Conservation (phyloP, 345 rosid genomes). For the Eucalyptus erythrocorys region DNA sequence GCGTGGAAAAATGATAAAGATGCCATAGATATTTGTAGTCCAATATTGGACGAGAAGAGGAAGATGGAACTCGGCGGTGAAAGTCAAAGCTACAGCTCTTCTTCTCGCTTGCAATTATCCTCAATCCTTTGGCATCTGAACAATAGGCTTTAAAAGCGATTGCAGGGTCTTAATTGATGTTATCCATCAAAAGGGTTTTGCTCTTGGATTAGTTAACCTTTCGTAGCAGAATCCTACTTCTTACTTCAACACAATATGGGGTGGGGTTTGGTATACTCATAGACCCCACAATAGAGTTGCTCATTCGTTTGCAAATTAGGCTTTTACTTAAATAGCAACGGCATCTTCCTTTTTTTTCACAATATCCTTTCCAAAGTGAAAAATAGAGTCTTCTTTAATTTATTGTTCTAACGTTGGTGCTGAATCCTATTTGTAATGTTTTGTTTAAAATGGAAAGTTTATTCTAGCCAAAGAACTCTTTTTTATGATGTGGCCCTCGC, state of each 20-base stretch:
- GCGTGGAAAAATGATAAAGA: neutral
- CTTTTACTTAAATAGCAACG: neutral
- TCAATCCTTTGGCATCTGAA: neutral
- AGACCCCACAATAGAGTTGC: neutral
- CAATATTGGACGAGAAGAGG: neutral
- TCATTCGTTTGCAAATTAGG: neutral
- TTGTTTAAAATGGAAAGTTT: neutral
- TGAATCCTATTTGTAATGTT: neutral
- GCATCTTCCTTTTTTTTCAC: neutral
- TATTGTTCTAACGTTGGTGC: neutral
- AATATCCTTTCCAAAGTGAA: neutral
- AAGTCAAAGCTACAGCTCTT: neutral
- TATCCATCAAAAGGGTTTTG: neutral
- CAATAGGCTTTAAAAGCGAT: neutral
- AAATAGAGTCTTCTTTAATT: neutral
- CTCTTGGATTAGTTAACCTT: neutral
- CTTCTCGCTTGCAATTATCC: neutral
- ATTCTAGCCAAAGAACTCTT: neutral
- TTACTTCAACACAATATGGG: neutral
- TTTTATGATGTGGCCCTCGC: neutral
- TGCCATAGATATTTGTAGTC: neutral
- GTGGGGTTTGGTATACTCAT: neutral
- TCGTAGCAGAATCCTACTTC: neutral
- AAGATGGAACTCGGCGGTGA: neutral
- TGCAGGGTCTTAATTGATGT: neutral